These are phyloP conservation scores for Cystofilobasidium macerans DNA, from an alignment of 768 basidiomycete species.

Conservation along the genomic window DNA sequence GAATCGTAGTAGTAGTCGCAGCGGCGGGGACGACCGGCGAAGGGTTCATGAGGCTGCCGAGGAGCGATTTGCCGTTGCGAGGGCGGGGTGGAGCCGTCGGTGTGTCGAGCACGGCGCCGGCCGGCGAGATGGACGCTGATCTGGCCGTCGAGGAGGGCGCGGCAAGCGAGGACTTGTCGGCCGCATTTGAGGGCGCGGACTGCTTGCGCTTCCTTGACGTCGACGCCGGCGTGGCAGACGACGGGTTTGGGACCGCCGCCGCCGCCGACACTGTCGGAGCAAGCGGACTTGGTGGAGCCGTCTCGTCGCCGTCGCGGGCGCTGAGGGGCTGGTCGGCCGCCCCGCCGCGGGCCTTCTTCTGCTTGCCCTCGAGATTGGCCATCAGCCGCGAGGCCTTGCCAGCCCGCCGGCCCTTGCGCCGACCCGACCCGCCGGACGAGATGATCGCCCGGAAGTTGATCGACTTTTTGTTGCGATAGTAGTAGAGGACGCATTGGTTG, in stretches of 20 bases:
- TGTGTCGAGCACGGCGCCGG: neutral
- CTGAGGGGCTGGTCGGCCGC: neutral
- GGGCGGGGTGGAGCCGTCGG: neutral
- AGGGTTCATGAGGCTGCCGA: neutral
- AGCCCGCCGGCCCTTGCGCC: slow-evolving; percentile 18
- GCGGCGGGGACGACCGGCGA: neutral
- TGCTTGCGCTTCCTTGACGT: neutral
- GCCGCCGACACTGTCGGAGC: neutral
- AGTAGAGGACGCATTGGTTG: slow-evolving; percentile 80
- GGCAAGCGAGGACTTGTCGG: neutral
- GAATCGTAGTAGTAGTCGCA: too few species aligned
- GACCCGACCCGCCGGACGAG: slow-evolving; percentile 10
- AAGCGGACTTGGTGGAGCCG: neutral
- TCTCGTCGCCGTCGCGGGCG: neutral
- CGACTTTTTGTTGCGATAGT: slow-evolving; percentile 88
- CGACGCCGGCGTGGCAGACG: neutral
- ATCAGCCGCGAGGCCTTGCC: slow-evolving; percentile 15
- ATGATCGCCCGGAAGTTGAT: slow-evolving; percentile 22
- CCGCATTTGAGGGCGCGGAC: neutral
- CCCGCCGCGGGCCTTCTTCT: neutral
- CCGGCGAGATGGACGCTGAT: neutral
- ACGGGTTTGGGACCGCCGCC: neutral
- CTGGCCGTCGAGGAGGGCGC: neutral
- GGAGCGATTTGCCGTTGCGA: neutral
- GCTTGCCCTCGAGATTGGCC: slow-evolving; percentile 20